Evolutionary conservation across 345 rosid genomes (phyloP).

Genomic region (Draba incana): DNA sequence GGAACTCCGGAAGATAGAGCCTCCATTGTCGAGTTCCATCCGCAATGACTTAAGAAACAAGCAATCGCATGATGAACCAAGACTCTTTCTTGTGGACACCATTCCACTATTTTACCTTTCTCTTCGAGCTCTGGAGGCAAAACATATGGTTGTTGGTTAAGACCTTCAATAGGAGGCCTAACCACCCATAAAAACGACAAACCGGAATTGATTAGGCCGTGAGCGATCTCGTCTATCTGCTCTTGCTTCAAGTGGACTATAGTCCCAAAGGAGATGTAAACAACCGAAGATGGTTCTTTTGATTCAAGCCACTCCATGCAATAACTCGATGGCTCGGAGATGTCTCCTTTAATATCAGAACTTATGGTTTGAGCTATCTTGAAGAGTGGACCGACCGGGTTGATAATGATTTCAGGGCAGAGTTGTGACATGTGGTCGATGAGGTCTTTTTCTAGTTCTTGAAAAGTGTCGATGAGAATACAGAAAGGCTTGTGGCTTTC

Average conservation of each 20-base stretch:
- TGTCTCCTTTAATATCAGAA: conserved; percentile 47
- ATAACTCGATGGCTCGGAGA: conserved; percentile 50
- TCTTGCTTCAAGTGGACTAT: conserved; percentile 22
- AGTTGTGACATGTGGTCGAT: conserved; percentile 61
- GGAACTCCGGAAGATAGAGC: conserved; percentile 66
- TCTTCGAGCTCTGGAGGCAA: conserved; percentile 29
- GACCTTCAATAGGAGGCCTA: background rate
- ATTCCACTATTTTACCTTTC: conserved; percentile 38
- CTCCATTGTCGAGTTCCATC: conserved; percentile 64
- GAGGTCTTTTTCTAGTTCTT: conserved; percentile 65
- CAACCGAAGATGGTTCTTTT: conserved; percentile 43
- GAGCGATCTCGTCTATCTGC: conserved; percentile 49
- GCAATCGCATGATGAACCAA: conserved; percentile 36
- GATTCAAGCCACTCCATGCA: conserved; percentile 62
- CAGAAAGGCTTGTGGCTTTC: conserved; percentile 52
- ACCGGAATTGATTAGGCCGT: conserved; percentile 23
- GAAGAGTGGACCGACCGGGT: conserved; percentile 67
- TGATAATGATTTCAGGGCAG: conserved; percentile 47
- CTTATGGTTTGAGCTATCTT: conserved; percentile 48
- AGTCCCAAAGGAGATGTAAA: conserved; percentile 59
- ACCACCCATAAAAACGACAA: conserved; percentile 36
- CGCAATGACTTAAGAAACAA: conserved; percentile 44
- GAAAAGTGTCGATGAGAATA: conserved; percentile 66
- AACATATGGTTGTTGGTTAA: background rate
- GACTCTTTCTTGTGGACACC: conserved; percentile 43